Base-by-base conservation (phyloP, 345 rosid genomes). In the Eucalyptus albens region DNA sequence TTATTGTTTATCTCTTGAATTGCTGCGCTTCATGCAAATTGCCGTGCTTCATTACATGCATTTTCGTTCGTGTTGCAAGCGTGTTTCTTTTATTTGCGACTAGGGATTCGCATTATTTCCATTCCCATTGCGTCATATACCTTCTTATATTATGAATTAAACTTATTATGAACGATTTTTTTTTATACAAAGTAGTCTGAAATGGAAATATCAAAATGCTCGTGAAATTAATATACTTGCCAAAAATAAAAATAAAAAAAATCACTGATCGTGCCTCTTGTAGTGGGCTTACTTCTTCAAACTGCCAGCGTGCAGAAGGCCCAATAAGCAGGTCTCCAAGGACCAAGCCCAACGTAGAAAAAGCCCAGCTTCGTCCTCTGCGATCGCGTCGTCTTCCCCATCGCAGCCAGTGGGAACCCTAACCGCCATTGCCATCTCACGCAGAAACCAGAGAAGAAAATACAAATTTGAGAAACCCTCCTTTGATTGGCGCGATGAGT, bases 401-500 rank as follows among this genome's bases (percentile, higher is more conserved):
- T 56, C 62, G 62, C 62, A 22, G 29, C 62, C 62, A 6, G 62
- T 22, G 62, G 62, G 5, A 56, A 56, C 62, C 62, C 29, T 56
- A 56, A 56, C 62, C 13, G 62, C 6, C 62, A 56, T 24, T 56
- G 4, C 62, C 62, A 56, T 56, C 27, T 22, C 3, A 3, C 11
- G 29, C 0, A 56, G 62, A 56, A 56, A 24, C 62, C 62, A 56
- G 62, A 56, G 62, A 56, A 22, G 62, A 56, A 9, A 22, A 24
- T 0, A 56, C 62, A 56, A 56, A 56, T 56, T 56, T 56, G 6
- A 0, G 62, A 56, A 0, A 0, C 27, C 62, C 12, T 56, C 55
- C 62, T 56, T 4, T 56, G 27, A 56, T 56, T 4, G 62, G 45
- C 15, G 62, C 62, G 27, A 77, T 21, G 83, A 37, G 45, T 21